Conservation (phyloP, 805 yeast genomes). For the Suhomyces tanzawaensis region DNA sequence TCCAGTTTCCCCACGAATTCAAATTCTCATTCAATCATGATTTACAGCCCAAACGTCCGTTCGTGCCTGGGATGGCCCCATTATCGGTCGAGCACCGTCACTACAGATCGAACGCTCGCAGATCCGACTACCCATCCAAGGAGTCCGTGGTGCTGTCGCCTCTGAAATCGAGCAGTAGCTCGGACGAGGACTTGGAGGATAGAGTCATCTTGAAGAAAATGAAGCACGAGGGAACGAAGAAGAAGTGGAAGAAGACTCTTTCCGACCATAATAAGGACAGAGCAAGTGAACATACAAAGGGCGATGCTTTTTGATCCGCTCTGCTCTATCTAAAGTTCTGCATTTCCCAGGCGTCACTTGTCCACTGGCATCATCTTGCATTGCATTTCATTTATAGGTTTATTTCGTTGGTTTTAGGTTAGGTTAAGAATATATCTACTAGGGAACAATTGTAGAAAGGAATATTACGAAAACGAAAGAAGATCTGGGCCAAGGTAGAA, state of each 20-base stretch:
- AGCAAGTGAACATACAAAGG: neutral
- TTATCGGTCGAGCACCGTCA: slow-evolving; percentile 33
- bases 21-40: slow-evolving; percentile 32
- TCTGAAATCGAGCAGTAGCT: slow-evolving; percentile 6
- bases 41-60: slow-evolving; percentile 24
- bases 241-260: slow-evolving; percentile 8
- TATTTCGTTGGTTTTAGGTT: too few relatives aligned
- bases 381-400: too few relatives aligned
- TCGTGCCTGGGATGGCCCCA: slow-evolving; percentile 37
- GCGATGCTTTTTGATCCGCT: too few relatives aligned
- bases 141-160: slow-evolving; percentile 9
- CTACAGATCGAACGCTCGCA: neutral
- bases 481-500: too few relatives aligned
- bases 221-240: slow-evolving; percentile 5
- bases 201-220: slow-evolving; percentile 5
- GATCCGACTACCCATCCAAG: neutral
- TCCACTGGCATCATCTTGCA: too few relatives aligned
- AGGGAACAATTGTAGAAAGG: too few relatives aligned
- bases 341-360: too few relatives aligned
- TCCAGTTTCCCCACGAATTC: slow-evolving; percentile 25
- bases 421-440: too few relatives aligned
- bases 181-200: slow-evolving; percentile 8
- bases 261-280: slow-evolving; percentile 1
- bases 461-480: too few relatives aligned
- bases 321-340: too few relatives aligned